Evolutionary conservation across 73 alveolate species (phyloP).

Genomic region (Paramecium sexaurelia): DNA sequence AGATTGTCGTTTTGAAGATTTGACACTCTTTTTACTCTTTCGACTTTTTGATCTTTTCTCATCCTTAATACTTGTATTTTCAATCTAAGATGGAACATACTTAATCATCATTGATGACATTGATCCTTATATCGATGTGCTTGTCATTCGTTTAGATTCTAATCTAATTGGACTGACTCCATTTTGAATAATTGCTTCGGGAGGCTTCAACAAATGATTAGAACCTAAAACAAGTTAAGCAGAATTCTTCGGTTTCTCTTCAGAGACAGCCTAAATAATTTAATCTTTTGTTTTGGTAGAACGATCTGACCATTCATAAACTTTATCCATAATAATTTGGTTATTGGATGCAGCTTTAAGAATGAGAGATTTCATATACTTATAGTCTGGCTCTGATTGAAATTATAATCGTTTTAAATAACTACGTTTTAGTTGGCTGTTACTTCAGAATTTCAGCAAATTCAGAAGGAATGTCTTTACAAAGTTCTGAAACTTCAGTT

Average conservation of each 20-base stretch:
- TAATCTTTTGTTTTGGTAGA: neutral
- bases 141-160: neutral
- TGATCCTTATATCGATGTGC: conserved; percentile 32
- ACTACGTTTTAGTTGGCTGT: neutral
- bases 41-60: neutral
- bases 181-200: neutral
- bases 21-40: neutral
- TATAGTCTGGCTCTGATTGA: conserved; percentile 56
- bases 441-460: conserved; percentile 47
- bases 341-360: conserved; percentile 19
- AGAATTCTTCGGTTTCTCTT: neutral
- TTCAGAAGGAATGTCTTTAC: conserved; percentile 43
- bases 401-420: conserved; percentile 48
- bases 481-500: neutral
- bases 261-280: conserved; percentile 14
- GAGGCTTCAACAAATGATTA: conserved; percentile 21
- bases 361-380: conserved; percentile 6
- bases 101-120: conserved; percentile 36
- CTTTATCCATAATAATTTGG: conserved; percentile 20
- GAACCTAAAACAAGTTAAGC: neutral
- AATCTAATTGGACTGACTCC: neutral
- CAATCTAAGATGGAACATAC: conserved; percentile 32
- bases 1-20: neutral
- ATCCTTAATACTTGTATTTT: neutral
- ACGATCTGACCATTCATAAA: conserved; percentile 43